Evolutionary conservation across 139 green algal species (phyloP).

Genomic region (Axilococcus clingmanii): DNA sequence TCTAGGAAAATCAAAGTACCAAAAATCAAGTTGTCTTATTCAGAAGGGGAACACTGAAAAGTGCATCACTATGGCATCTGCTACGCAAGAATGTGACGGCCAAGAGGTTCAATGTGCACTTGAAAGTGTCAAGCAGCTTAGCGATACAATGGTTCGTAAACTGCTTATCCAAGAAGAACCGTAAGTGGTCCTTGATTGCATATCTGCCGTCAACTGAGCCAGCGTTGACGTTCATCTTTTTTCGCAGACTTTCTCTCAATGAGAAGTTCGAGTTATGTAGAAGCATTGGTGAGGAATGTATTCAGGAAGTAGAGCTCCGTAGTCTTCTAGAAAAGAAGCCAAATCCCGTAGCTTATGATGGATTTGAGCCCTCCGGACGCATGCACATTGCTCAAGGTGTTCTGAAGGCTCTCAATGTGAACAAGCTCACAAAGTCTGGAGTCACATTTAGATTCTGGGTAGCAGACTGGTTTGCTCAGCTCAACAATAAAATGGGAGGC

Average conservation of each 20-base stretch:
- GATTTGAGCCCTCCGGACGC: conserved; percentile 95
- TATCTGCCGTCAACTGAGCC: too few relatives aligned
- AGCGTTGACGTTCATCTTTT: neutral
- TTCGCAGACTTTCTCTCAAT: conserved; percentile 64
- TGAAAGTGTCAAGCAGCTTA: neutral
- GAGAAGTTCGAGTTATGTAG: conserved; percentile 73
- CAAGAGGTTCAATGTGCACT: too few relatives aligned
- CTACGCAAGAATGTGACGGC: too few relatives aligned
- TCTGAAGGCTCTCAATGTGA: conserved; percentile 98
- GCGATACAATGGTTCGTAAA: neutral
- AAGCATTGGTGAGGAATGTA: conserved; percentile 88
- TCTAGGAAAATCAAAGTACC: too few relatives aligned
- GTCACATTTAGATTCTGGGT: conserved; percentile 95
- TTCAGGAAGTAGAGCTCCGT: conserved; percentile 82
- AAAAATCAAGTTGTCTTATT: too few relatives aligned
- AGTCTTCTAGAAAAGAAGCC: conserved; percentile 83
- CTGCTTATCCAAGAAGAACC: neutral
- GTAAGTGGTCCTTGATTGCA: too few relatives aligned
- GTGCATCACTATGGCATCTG: too few relatives aligned
- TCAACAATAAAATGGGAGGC: conserved; percentile 98
- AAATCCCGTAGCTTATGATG: conserved; percentile 86
- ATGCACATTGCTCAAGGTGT: conserved; percentile 99
- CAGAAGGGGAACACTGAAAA: too few relatives aligned
- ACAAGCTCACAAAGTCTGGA: conserved; percentile 91
- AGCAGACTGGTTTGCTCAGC: conserved; percentile 47